A percentile compares a stretch with the other conserved stretches of the same genome.
These are phyloP conservation scores for Rhodotorula sp. DNA, from an alignment of 1,284 basidiomycete genomes.

Conservation along the genomic window DNA sequence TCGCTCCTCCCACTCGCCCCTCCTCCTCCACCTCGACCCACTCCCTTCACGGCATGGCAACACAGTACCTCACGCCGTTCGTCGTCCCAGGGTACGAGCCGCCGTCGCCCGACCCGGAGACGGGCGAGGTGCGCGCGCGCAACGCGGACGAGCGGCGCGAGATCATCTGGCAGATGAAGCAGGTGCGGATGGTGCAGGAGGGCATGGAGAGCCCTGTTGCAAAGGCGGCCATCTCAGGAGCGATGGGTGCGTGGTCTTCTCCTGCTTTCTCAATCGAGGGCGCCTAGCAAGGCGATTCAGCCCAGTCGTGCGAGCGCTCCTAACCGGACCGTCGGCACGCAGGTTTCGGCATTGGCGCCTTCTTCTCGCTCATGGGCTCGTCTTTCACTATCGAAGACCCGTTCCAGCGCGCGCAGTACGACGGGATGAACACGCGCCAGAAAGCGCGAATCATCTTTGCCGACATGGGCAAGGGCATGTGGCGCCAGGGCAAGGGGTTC, in stretches of 20 bases:
- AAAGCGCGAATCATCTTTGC: conserved; percentile 85
- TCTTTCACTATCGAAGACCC: conserved; percentile 97
- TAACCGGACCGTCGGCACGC: conserved; percentile 13
- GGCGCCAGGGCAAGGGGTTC: conserved; percentile 84
- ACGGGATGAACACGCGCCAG: conserved; percentile 61
- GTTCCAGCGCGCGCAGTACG: conserved; percentile 55
- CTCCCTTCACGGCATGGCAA: neutral
- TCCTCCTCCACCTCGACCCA: neutral
- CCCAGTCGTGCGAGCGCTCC: neutral
- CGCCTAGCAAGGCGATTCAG: neutral
- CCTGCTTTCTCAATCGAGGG: neutral
- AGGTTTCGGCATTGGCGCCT: conserved; percentile 90
- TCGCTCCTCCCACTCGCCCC: neutral
- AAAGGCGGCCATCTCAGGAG: conserved; percentile 42
- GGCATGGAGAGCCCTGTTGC: conserved; percentile 46
- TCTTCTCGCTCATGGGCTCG: conserved; percentile 94
- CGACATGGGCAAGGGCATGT: conserved; percentile 95
- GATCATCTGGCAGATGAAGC: conserved; percentile 44
- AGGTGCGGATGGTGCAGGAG: conserved; percentile 43
- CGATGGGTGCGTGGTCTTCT: conserved; percentile 35
- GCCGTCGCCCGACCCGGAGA: conserved; percentile 20
- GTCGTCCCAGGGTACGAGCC: conserved; percentile 47
- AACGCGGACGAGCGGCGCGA: conserved; percentile 40
- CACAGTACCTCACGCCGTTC: conserved; percentile 37
- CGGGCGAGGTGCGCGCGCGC: conserved; percentile 33